phyloP scores from a whole-genome alignment of 2,329 filamentous ascomycete species.

The Graphilbum fragrans region DNA sequence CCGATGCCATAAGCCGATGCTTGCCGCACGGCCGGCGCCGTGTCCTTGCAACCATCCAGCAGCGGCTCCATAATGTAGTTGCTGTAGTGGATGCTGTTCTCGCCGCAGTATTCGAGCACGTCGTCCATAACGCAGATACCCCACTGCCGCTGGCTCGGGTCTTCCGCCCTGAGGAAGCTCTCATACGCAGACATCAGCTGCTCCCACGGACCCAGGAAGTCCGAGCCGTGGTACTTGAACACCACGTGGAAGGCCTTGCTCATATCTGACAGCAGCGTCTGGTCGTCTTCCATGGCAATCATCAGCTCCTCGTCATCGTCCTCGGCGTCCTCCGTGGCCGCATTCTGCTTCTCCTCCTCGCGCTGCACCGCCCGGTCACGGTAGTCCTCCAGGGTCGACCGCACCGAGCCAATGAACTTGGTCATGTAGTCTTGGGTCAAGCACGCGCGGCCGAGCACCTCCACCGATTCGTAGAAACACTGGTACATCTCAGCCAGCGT shows the following conservation, averaged over 20 bases:
- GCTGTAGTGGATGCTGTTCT: conserved; percentile 76
- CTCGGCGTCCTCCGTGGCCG: conserved; percentile 74
- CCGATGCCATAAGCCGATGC: conserved; percentile 93
- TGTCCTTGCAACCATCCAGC: conserved; percentile 72
- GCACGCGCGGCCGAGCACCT: conserved; percentile 80
- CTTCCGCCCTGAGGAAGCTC: conserved; percentile 65
- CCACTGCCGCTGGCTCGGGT: conserved; percentile 93
- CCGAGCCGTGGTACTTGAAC: conserved; percentile 86
- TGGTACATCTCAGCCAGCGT: conserved; percentile 98
- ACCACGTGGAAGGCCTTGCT: conserved; percentile 99
- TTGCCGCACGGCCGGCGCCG: conserved; percentile 77
- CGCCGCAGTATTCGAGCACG: conserved; percentile 90
- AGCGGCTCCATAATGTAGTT: conserved; percentile 80
- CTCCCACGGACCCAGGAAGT: conserved; percentile 83
- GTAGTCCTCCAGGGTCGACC: conserved; percentile 83
- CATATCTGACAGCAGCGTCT: conserved; percentile 95
- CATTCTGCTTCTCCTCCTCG: conserved; percentile 63
- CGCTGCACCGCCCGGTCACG: conserved; percentile 74
- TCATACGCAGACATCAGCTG: conserved; percentile 76
- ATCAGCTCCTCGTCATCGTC: conserved; percentile 76
- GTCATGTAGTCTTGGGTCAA: conserved; percentile 69
- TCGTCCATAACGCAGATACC: conserved; percentile 98
- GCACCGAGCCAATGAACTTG: conserved; percentile 75
- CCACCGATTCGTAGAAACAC: conserved; percentile 97
- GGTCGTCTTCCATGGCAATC: conserved; percentile 92